Evolutionary conservation across 2,329 filamentous ascomycete species (phyloP).

Genomic region (Apiospora aurea): DNA sequence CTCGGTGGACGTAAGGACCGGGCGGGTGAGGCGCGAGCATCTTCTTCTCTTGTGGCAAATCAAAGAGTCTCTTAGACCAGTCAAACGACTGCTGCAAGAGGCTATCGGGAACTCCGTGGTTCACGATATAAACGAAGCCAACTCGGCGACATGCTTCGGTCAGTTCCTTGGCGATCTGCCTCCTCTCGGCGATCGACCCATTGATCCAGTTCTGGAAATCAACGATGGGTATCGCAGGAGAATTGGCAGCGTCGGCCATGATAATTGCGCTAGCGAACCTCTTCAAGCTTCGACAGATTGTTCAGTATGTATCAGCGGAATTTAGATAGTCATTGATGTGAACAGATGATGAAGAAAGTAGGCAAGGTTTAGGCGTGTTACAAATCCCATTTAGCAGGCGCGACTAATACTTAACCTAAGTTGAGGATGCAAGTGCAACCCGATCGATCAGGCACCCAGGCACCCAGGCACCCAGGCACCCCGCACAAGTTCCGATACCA

Average conservation of each 20-base stretch:
- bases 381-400: background rate
- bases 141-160: conserved; percentile 41
- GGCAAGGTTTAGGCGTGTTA: background rate
- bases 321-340: background rate
- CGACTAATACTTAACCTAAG: background rate
- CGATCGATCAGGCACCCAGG: background rate
- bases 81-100: conserved; percentile 47
- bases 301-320: background rate
- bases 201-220: conserved; percentile 36
- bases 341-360: background rate
- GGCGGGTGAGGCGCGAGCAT: conserved; percentile 46
- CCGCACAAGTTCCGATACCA: background rate
- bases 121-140: conserved; percentile 42
- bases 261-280: background rate
- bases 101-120: conserved; percentile 43
- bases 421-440: background rate
- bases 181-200: conserved; percentile 34
- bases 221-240: conserved; percentile 35
- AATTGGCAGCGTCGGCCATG: background rate
- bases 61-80: conserved; percentile 44
- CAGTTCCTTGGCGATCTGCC: conserved; percentile 37
- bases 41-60: conserved; percentile 42
- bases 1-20: conserved; percentile 57
- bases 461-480: too few species aligned
- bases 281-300: background rate